A percentile compares a stretch with the other conserved stretches of the same genome.
These are phyloP conservation scores for Ustilago esculenta DNA, from an alignment of 1,284 basidiomycete genomes.

Conservation along the genomic window DNA sequence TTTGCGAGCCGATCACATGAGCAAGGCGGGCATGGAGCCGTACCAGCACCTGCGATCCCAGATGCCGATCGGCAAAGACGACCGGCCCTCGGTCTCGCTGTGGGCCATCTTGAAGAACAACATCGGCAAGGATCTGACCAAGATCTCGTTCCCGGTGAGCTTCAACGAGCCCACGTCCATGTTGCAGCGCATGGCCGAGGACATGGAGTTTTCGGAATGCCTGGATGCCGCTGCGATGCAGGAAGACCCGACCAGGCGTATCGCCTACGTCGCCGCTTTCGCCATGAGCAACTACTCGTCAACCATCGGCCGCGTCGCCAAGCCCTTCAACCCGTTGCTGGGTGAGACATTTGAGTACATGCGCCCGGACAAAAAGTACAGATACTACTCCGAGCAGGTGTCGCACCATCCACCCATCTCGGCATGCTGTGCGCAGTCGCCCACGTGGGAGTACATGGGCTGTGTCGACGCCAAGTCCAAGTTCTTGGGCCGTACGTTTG, in stretches of 20 bases:
- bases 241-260: slow-evolving; percentile 79
- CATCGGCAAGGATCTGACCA: slow-evolving; percentile 96
- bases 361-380: slow-evolving; percentile 78
- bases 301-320: slow-evolving; percentile 74
- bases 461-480: slow-evolving; percentile 66
- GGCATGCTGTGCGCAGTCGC: slow-evolving; percentile 87
- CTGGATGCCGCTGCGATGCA: slow-evolving; percentile 84
- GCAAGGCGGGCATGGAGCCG: slow-evolving; percentile 49
- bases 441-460: slow-evolving; percentile 89
- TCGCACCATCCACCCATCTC: slow-evolving; percentile 96
- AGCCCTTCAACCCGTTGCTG: slow-evolving; percentile 69
- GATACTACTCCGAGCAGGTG: slow-evolving; percentile 94
- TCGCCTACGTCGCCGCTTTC: slow-evolving; percentile 94
- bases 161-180: slow-evolving; percentile 85
- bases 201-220: slow-evolving; percentile 65
- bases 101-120: slow-evolving; percentile 96
- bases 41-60: slow-evolving; percentile 77
- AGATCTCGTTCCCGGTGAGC: slow-evolving; percentile 92
- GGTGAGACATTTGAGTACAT: slow-evolving; percentile 96
- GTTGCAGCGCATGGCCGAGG: slow-evolving; percentile 75
- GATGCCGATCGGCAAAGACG: slow-evolving; percentile 79
- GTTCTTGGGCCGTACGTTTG: slow-evolving; percentile 83
- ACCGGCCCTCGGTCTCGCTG: slow-evolving; percentile 87
- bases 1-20: slow-evolving; percentile 40
- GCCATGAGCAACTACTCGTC: slow-evolving; percentile 98